Percentiles rank a stretch among this genome's conserved stretches.
Conservation (phyloP, 495 filamentous ascomycete genomes). For the Astrothelium subdiscretum region DNA sequence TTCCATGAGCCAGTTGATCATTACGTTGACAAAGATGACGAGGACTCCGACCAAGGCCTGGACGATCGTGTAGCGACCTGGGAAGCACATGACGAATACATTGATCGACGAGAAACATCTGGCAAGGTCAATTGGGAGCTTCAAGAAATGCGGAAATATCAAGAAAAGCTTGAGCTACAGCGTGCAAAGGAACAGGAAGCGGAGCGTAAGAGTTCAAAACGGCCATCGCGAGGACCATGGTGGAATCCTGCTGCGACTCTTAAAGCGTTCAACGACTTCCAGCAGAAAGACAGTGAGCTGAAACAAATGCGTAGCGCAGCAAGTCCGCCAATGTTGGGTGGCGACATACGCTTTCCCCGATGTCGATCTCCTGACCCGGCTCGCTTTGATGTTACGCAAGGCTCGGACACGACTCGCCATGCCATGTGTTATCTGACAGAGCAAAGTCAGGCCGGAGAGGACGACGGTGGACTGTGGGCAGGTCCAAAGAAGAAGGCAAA, state of each 20-base stretch:
- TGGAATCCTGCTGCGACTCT: conserved; percentile 35
- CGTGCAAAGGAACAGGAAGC: conserved; percentile 13
- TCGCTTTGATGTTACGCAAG: conserved; percentile 52
- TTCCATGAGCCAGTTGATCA: conserved; percentile 51
- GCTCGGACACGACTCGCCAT: conserved; percentile 28
- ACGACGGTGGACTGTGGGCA: conserved; percentile 26
- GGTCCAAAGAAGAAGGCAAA: not conserved
- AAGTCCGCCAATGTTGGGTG: conserved; percentile 75
- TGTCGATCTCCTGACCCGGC: conserved; percentile 73
- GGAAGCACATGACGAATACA: conserved; percentile 10
- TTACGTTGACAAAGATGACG: conserved; percentile 44
- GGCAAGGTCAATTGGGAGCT: conserved; percentile 31
- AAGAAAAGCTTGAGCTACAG: conserved; percentile 27
- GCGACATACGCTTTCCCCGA: conserved; percentile 60
- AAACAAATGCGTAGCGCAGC: conserved; percentile 39
- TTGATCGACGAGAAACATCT: conserved; percentile 23
- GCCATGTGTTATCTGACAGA: conserved; percentile 37
- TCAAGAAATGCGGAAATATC: conserved; percentile 33
- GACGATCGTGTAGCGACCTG: conserved; percentile 19
- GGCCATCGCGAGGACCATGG: conserved; percentile 26
- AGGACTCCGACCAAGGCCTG: conserved; percentile 18
- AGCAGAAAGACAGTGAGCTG: conserved; percentile 35
- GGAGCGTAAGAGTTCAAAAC: conserved; percentile 22
- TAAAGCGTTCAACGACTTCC: conserved; percentile 27
- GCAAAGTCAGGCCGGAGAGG: conserved; percentile 19